Base-by-base conservation (phyloP, 257 asterid genomes). In the Solanum rostratum region DNA sequence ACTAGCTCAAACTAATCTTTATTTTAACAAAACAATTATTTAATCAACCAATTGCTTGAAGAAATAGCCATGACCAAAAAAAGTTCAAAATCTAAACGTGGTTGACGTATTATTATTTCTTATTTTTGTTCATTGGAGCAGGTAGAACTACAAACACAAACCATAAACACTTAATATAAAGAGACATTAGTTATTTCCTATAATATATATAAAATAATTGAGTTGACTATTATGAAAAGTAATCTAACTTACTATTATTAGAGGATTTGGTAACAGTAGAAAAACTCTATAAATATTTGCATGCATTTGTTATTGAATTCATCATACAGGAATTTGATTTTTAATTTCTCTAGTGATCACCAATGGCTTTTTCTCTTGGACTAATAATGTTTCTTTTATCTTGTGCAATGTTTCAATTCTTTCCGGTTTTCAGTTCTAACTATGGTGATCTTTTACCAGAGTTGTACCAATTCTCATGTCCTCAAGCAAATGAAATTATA, bases 401-500 rank as follows among this genome's bases (percentile, higher is more conserved):
- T 41, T 68, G 76, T 9, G 8, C 27, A 3, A 74, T 54, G 1
- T 70, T 84, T 24, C 85, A 83, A 30, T 91, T 93, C 22, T 91
- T 90, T 49, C 90, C 90, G 0, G 90, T 49, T 24, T 46, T 24
- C 2, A 74, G 85, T 59, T 84, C 84, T 10, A 83, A 83, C 13
- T 43, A 8, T 66, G 91, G 57, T 11, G 89, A 87, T 43, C 90
- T 93, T 18, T 79, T 19, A 39, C 94, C 95, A 3, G 87, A 84
- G 1, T 91, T 89, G 82, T 94, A 95, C 60, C 78, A 54, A 85
- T 86, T 12, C 30, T 89, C 98, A 5, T 95, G 99, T 85, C 98
- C 99, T 5, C 92, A 95, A 73, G 97, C 94, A 3, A 89, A 93
- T 84, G 95, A 90, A 19, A 90, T 95, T 85, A 74, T 95, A 91